Evolutionary conservation across 768 basidiomycete species (phyloP).

Genomic region (Rhodosporidiobolus sp.): DNA sequence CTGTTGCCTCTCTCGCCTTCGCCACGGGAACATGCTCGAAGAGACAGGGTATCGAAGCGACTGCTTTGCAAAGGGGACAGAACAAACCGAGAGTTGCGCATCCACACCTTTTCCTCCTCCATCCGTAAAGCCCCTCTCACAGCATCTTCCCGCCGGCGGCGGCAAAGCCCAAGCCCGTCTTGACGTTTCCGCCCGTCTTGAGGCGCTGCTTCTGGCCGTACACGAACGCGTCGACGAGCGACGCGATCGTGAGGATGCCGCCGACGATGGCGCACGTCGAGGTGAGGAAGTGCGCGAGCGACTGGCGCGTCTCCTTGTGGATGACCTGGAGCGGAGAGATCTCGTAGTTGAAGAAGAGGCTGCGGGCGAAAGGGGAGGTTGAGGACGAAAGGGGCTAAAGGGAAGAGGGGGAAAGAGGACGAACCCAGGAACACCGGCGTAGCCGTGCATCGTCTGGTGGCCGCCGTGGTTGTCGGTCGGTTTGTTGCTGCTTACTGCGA

Average conservation of each 20-base stretch:
- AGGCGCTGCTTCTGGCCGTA: constrained; percentile 18
- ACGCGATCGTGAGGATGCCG: constrained; percentile 91
- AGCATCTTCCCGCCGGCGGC: constrained; percentile 37
- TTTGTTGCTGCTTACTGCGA: constrained; percentile 52
- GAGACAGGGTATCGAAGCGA: too few species aligned
- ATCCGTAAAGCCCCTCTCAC: background rate
- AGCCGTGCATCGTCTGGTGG: constrained; percentile 63
- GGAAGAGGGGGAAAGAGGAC: constrained; percentile 24
- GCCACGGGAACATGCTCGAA: too few species aligned
- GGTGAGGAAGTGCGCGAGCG: constrained; percentile 96
- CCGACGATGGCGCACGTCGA: constrained; percentile 99
- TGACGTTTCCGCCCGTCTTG: constrained; percentile 17
- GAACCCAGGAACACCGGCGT: constrained; percentile 64
- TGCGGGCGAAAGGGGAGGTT: constrained; percentile 45
- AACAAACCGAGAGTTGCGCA: too few species aligned
- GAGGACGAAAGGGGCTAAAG: constrained; percentile 30
- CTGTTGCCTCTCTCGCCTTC: too few species aligned
- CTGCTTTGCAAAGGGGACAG: too few species aligned
- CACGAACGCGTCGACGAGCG: constrained; percentile 63
- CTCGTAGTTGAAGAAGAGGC: constrained; percentile 89
- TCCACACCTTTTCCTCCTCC: too few species aligned
- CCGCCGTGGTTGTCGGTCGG: constrained; percentile 49
- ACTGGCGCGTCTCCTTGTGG: constrained; percentile 84
- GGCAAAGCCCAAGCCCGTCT: constrained; percentile 31
- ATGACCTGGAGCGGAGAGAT: constrained; percentile 91